Evolutionary conservation across 1,139 yeast species (phyloP), one percentile per base, ranked within the genome.

Genomic region (Kurtzmaniella natalensis): DNA sequence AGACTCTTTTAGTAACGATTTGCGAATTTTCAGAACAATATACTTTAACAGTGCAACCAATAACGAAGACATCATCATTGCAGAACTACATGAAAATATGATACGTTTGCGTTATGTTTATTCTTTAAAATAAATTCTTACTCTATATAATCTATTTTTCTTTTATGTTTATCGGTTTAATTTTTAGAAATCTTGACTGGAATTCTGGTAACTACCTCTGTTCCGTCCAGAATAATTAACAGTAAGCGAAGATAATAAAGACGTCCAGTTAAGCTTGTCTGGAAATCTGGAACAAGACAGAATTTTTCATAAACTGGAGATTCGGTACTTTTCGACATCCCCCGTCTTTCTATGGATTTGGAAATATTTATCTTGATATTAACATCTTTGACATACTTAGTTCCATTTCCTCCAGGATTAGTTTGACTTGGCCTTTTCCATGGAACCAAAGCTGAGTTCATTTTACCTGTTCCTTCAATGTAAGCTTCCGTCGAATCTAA

Each of bases 221-320:
- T n/a, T 3, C 38, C 36, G 17, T 35, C 28, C 36, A 35, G 27
- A 18, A 32, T 14, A n/a, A 10, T 7, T 10, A 35, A 3, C 4
- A n/a, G 17, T 7, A 35, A 11, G 10, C 24, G 11, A 3, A 32
- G 5, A 19, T 20, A 35, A n/a, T 35, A 35, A 8, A 28, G 5
- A 11, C 36, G 15, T 8, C 31, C 33, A 13, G 21, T 25, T 15
- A 22, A 22, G 16, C 31, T 22, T 14, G 23, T 35, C 15, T 32
- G 36, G 11, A 11, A 32, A 24, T 32, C 30, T 8, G 38, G 38
- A 10, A 35, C 26, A 8, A 35, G 11, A 14, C 18, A 14, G 17
- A 19, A 31, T 16, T 28, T 32, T 11, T 35, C 35, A 20, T 23
- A 35, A 7, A 32, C 22, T n/a, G 37, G 37, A 5, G 17, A 7